Conservation (phyloP, 768 basidiomycete genomes). For the Hebeloma cylindrosporum region DNA sequence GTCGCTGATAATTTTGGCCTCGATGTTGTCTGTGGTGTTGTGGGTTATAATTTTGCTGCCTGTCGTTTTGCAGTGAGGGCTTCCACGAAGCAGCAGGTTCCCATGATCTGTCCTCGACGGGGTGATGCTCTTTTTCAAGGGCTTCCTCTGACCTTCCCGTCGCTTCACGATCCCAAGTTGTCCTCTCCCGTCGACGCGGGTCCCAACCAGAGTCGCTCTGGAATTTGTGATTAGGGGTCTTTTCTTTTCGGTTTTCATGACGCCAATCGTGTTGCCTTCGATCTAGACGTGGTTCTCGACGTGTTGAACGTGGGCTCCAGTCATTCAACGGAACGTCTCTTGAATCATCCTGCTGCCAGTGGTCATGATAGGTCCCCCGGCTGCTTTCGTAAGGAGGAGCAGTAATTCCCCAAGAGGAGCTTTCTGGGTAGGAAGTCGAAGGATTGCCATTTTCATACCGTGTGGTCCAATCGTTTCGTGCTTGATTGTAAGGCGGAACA, state of each 20-base stretch:
- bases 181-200: constrained; percentile 45
- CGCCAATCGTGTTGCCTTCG: constrained; percentile 36
- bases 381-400: constrained; percentile 40
- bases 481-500: constrained; percentile 41
- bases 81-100: constrained; percentile 74
- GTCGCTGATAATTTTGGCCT: constrained; percentile 37
- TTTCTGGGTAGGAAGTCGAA: constrained; percentile 47
- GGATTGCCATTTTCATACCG: constrained; percentile 45
- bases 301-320: constrained; percentile 31
- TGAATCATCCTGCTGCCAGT: constrained; percentile 26
- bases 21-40: constrained; percentile 42
- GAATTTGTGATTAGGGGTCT: constrained; percentile 33
- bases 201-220: constrained; percentile 57
- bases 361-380: constrained; percentile 34
- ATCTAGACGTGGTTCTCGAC: constrained; percentile 29
- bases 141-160: constrained; percentile 30
- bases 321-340: constrained; percentile 33
- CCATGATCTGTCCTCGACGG: constrained; percentile 60
- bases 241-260: constrained; percentile 41
- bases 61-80: constrained; percentile 30
- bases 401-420: constrained; percentile 41
- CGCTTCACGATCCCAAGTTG: constrained; percentile 32
- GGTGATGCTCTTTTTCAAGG: constrained; percentile 28
- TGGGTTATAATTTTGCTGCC: no score
- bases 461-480: constrained; percentile 49